Evolutionary conservation across 139 green algal species (phyloP).

Genomic region (Dunaliella primolecta): DNA sequence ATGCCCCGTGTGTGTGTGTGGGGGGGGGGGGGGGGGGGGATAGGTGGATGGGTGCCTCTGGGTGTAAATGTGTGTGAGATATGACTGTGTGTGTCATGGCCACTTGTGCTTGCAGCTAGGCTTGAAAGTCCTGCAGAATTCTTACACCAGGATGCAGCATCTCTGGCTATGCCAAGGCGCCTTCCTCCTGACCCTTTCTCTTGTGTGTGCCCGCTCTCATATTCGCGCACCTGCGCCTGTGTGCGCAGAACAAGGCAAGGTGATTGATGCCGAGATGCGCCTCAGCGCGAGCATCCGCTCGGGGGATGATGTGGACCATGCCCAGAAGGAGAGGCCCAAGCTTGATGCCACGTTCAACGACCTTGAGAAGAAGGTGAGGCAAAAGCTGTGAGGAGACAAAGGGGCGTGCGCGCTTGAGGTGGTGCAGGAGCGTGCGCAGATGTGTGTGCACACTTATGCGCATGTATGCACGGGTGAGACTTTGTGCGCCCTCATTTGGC

Average conservation of each 20-base stretch:
- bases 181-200: background rate
- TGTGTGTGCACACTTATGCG: background rate
- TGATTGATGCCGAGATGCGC: background rate
- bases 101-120: too few relatives aligned
- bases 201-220: background rate
- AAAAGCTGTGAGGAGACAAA: background rate
- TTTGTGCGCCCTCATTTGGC: background rate
- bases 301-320: conserved; percentile 12
- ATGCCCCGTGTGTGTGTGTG: too few relatives aligned
- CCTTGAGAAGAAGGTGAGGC: conserved; percentile 33
- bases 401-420: too few relatives aligned
- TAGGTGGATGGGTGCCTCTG: too few relatives aligned
- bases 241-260: conserved; percentile 11
- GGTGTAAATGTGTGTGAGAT: too few relatives aligned
- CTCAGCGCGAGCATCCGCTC: background rate
- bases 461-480: background rate
- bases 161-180: too few relatives aligned
- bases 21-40: too few relatives aligned
- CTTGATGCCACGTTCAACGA: conserved; percentile 20
- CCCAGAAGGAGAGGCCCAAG: conserved; percentile 6
- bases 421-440: too few relatives aligned
- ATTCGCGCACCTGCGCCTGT: too few relatives aligned
- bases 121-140: too few relatives aligned
- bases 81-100: too few relatives aligned
- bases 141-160: too few relatives aligned